Conservation (phyloP, 1,284 basidiomycete species). For the Cryptococcus sp. region DNA sequence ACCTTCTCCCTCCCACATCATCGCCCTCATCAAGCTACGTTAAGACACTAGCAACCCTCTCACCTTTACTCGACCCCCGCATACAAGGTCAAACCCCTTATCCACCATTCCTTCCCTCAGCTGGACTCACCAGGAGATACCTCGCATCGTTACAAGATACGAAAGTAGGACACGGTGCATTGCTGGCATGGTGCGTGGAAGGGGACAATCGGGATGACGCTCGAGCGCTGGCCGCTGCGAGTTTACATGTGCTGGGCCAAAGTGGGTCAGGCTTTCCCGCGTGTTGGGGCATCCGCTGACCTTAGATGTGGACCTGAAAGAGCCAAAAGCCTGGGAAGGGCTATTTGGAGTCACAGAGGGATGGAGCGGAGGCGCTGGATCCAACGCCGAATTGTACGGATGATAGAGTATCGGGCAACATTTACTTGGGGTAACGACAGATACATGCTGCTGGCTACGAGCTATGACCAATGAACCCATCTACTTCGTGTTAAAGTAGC, state of each 20-base stretch:
- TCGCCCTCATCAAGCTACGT: slow-evolving; percentile 9
- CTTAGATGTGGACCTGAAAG: slow-evolving; percentile 17
- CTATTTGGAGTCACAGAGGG: slow-evolving; percentile 41
- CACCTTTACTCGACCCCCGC: slow-evolving; percentile 8
- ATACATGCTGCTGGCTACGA: too few species aligned
- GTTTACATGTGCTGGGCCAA: slow-evolving; percentile 52
- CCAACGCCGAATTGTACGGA: slow-evolving; percentile 42
- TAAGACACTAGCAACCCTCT: slow-evolving; percentile 49
- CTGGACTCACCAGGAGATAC: slow-evolving; percentile 64
- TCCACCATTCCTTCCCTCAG: slow-evolving; percentile 58
- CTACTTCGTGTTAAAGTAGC: background rate
- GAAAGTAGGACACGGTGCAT: slow-evolving; percentile 30
- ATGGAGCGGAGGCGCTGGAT: slow-evolving; percentile 40
- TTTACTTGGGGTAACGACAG: too few species aligned
- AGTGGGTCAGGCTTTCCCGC: slow-evolving; percentile 14
- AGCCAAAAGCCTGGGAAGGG: slow-evolving; percentile 41
- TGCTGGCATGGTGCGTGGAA: slow-evolving; percentile 60
- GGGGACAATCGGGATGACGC: slow-evolving; percentile 75
- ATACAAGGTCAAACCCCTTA: slow-evolving; percentile 43
- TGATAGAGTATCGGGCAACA: slow-evolving; percentile 15
- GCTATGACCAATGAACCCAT: background rate
- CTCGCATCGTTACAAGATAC: slow-evolving; percentile 50
- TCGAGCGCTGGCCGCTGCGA: slow-evolving; percentile 56
- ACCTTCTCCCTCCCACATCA: slow-evolving; percentile 20
- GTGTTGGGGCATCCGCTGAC: background rate